Evolutionary conservation across 306 rosid species (phyloP).

Genomic region (Quercus engelmannii): DNA sequence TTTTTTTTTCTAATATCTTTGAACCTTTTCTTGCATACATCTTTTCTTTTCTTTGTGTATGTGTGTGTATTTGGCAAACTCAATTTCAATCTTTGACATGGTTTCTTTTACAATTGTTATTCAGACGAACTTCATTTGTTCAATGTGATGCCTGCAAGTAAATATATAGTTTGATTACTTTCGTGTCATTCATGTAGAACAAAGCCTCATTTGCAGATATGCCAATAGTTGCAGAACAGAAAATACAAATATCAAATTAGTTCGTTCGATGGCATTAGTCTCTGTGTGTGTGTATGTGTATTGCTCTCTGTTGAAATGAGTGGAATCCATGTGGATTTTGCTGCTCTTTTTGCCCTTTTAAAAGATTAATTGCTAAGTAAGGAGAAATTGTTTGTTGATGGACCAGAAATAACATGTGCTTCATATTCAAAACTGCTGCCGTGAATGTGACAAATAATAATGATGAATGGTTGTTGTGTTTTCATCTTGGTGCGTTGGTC

Average conservation of each 20-base stretch:
- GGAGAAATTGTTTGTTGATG: neutral
- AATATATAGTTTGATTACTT: no score
- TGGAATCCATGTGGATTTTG: neutral
- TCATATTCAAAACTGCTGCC: neutral
- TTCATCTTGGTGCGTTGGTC: neutral
- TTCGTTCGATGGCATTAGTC: neutral
- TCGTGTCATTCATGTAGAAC: no score
- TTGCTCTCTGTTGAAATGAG: neutral
- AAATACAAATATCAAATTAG: no score
- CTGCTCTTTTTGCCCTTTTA: neutral
- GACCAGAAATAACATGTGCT: neutral
- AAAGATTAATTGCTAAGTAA: neutral
- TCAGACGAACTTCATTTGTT: neutral
- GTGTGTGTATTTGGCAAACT: neutral
- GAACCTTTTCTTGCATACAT: neutral
- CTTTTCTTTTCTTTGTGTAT: neutral
- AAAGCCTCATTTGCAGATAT: no score
- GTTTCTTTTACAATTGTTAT: neutral
- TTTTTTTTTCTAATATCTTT: constrained; percentile 11
- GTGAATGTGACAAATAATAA: neutral
- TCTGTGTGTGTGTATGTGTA: neutral
- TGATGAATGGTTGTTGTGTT: neutral
- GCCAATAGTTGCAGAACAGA: no score
- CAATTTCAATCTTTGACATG: neutral
- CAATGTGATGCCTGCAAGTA: neutral